Conservation (phyloP, 179 eudicot species). For the Corrigiola litoralis region DNA sequence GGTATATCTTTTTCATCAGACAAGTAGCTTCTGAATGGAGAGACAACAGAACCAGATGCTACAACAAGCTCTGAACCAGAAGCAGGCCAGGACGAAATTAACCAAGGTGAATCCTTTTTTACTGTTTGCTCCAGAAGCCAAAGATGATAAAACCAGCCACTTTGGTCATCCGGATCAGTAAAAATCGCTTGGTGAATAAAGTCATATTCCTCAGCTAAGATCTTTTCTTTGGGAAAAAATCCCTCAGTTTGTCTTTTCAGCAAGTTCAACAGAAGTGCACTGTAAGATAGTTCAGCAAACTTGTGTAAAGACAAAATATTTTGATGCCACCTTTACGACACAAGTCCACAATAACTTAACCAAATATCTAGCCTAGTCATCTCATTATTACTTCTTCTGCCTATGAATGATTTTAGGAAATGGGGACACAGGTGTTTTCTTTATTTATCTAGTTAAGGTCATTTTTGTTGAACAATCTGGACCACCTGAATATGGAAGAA, state of each 20-base stretch:
- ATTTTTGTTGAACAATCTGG: no score
- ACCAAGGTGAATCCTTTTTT: slow-evolving; percentile 42
- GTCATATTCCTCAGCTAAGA: slow-evolving; percentile 63
- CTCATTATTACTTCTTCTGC: no score
- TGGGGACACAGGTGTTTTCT: no score
- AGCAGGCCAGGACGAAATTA: slow-evolving; percentile 69
- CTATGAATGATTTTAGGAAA: no score
- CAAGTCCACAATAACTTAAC: no score
- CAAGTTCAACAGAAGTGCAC: slow-evolving; percentile 64
- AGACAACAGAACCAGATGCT: slow-evolving; percentile 16
- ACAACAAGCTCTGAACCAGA: slow-evolving; percentile 43
- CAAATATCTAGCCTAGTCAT: no score
- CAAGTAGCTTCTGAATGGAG: slow-evolving; percentile 29
- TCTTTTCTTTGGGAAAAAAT: slow-evolving; percentile 57
- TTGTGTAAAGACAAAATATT: not conserved
- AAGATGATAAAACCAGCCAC: slow-evolving; percentile 97
- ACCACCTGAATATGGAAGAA: no score
- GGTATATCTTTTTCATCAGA: slow-evolving; percentile 35
- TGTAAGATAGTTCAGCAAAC: slow-evolving; percentile 21
- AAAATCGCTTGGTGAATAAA: slow-evolving; percentile 87
- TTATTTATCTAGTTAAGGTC: no score
- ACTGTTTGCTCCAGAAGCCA: slow-evolving; percentile 89
- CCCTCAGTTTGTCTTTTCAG: slow-evolving; percentile 51
- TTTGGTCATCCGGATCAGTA: slow-evolving; percentile 92
- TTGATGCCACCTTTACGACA: not conserved